Base-by-base conservation (phyloP, 768 basidiomycete genomes). In the Neoboletus brunneissimus region DNA sequence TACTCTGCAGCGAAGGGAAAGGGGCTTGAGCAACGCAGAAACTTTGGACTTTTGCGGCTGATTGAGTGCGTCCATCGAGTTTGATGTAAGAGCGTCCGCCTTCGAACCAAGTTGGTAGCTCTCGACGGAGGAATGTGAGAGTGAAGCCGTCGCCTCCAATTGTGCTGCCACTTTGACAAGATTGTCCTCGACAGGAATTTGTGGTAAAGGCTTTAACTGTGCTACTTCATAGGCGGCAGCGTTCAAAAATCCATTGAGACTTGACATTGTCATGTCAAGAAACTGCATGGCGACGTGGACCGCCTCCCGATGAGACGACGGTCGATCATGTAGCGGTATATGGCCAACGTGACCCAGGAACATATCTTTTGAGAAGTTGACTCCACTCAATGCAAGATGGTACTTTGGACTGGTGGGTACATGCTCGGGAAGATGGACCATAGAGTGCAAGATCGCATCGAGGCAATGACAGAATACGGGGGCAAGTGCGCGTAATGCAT, bases 181-280 rank as follows among this genome's bases (percentile, higher is more conserved):
- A 38, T 46, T 51, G 23, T 46, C 27, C 11, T 55, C 38, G 20
- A 48, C 47, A 31, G 71, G 71, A 11, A 61, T 46, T 16, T 56
- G 57, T 1, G 71, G 71, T 29, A 73, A 34, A 41, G 71, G 66
- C 48, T 67, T 65, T 38, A 53, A 58, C 31, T 74, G 66, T 25
- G 55, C 65, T 32, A 67, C 58, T 25, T 74, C 64, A 16, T 56
- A 59, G 42, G 69, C 71, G 4, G 69, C 73, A 31, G 65, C 60
- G 27, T 57, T 57, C 48, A 77, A 62, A 52, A 74, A 70, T 12
- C 51, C 51, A 54, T 65, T 73, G 55, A 77, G 64, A 53, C 60
- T 65, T 1, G 66, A 61, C 64, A 77, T 65, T 12, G 61, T 64
- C 53, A 66, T 62, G 12, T 74, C 73, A 13, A 74, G 66, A 37